phyloP scores from a whole-genome alignment of 1,284 basidiomycete genomes.

The Peniophora sp. region DNA sequence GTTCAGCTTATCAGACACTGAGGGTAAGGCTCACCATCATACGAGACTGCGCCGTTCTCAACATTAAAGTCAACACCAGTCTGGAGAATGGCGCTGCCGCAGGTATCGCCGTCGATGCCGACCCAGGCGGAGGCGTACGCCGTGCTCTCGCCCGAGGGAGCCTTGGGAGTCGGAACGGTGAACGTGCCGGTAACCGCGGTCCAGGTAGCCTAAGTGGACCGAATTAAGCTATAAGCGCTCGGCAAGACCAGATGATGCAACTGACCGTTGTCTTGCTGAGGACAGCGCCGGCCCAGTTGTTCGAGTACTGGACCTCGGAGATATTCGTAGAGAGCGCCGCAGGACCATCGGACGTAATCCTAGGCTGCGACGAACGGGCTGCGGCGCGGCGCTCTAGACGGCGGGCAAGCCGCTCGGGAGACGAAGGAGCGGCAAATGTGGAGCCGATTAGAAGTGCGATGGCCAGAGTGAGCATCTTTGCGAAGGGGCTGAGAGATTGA shows the following conservation, averaged over 20 bases:
- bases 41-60: conserved; percentile 12
- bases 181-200: conserved; percentile 23
- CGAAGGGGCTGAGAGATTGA: too few relatives aligned
- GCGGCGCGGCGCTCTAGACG: not conserved
- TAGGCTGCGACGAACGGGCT: not conserved
- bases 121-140: conserved; percentile 22
- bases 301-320: not conserved
- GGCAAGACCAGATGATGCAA: not conserved
- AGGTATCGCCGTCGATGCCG: conserved; percentile 20
- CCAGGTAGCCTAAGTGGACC: conserved; percentile 17
- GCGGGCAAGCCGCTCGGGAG: not conserved
- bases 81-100: conserved; percentile 16
- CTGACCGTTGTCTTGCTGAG: not conserved
- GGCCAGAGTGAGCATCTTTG: too few relatives aligned
- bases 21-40: not conserved
- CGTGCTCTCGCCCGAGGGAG: conserved; percentile 16
- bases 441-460: too few relatives aligned
- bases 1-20: not conserved
- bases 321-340: not conserved
- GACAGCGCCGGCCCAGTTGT: not conserved
- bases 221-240: not conserved
- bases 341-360: not conserved
- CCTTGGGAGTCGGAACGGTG: conserved; percentile 18
- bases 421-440: not conserved
- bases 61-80: conserved; percentile 22